Base-by-base conservation (phyloP, 2,329 filamentous ascomycete species). In the Diplocarpon rosae region DNA sequence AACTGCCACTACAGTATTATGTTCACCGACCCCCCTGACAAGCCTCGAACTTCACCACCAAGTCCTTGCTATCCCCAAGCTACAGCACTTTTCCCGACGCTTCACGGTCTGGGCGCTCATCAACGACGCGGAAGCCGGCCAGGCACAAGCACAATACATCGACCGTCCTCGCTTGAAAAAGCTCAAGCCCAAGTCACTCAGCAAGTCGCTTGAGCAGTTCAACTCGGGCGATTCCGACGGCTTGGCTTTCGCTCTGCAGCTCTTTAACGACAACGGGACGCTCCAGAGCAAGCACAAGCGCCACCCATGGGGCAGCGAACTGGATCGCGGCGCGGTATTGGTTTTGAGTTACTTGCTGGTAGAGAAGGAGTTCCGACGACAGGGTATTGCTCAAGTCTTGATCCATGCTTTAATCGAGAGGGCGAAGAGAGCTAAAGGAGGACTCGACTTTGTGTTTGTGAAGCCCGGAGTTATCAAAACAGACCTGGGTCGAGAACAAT, bases 361-460 rank as follows among this genome's bases (percentile, higher is more conserved):
- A 6, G 24, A 41, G 32, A 41, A 17, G 32, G 32, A 32, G 12
- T 45, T 35, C 20, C 17, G 43, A 11, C 24, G 43, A 32, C 31
- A 37, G 15, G 37, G 37, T 1, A 27, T 45, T 5, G 37, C 37
- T 11, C 15, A 27, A 11, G 10, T 32, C n/a, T 9, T 40, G 13
- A 30, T 45, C 2, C 8, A 27, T 14, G 37, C 24, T 0, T 7
- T 37, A 37, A 32, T 45, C 31, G 37, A 27, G 24, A 40, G 27
- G 16, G 32, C 43, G 16, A 27, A 28, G 27, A 40, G 11, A 13
- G 15, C 24, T 24, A 45, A 28, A 13, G 32, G 43, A 1, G 37
- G 37, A 17, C 30, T 45, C 2, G 16, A 15, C 10, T 45, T 28
- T 9, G 32, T 45, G 30, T 45, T 40, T 37, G 43, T 45, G 2